A percentile compares a stretch with the other conserved stretches of the same genome.
phyloP scores from a whole-genome alignment of 1,284 basidiomycete species.

The Porodaedalea pini region DNA sequence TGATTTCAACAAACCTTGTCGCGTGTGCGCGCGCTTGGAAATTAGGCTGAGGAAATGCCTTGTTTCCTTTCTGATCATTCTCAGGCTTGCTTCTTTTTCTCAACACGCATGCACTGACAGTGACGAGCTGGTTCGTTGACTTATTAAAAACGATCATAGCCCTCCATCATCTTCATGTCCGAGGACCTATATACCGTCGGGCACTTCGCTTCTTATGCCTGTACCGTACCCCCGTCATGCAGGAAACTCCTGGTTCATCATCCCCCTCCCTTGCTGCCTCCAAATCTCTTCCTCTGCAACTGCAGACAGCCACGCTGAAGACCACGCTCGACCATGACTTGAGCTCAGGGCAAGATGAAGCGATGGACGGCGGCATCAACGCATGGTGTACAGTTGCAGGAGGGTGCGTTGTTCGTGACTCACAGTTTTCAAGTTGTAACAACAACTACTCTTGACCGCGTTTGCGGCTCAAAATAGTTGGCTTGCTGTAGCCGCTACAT shows the following conservation, averaged over 20 bases:
- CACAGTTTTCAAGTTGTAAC: not conserved
- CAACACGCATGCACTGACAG: too few species aligned
- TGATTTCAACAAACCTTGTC: too few species aligned
- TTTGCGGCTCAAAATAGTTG: too few species aligned
- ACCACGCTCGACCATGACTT: not conserved
- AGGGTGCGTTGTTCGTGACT: not conserved
- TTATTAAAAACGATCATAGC: too few species aligned
- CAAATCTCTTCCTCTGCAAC: not conserved
- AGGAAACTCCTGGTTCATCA: not conserved
- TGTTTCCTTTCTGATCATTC: too few species aligned
- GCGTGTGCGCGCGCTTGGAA: too few species aligned
- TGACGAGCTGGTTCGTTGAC: too few species aligned
- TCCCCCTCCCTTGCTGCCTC: not conserved
- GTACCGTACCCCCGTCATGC: not conserved
- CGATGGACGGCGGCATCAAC: not conserved
- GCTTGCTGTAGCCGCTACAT: constrained; percentile 23
- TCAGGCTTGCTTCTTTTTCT: too few species aligned
- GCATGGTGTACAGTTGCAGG: not conserved
- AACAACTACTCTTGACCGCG: not conserved
- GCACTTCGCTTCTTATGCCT: too few species aligned
- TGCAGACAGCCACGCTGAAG: not conserved
- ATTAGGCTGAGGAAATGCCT: too few species aligned
- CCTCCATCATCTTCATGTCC: too few species aligned
- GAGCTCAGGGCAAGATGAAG: not conserved
- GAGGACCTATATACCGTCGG: too few species aligned